A percentile compares a stretch with the other conserved stretches of the same genome.
Conservation (phyloP, 495 filamentous ascomycete species). For the Aspergillus haitiensis region DNA sequence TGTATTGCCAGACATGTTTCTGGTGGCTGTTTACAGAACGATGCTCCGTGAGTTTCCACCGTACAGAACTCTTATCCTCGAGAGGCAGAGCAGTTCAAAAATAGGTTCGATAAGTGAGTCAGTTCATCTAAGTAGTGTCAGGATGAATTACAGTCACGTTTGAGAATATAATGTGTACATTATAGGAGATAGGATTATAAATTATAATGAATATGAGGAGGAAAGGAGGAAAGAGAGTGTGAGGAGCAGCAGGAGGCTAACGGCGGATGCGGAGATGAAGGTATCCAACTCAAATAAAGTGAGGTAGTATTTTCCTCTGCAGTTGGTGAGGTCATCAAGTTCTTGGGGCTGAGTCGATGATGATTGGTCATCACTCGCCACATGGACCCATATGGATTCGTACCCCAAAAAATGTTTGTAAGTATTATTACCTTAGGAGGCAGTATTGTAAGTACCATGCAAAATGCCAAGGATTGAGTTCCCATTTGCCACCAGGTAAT, state of each 20-base stretch:
- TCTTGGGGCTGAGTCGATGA: slow-evolving; percentile 4
- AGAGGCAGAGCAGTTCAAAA: not conserved
- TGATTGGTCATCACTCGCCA: slow-evolving; percentile 6
- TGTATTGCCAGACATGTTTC: slow-evolving; percentile 40
- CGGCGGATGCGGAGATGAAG: not conserved
- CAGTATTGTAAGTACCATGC: too few species aligned
- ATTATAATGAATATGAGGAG: not conserved
- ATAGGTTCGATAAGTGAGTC: not conserved
- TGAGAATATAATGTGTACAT: not conserved
- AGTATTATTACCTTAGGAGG: too few species aligned
- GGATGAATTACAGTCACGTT: not conserved
- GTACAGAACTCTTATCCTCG: not conserved
- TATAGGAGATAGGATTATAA: not conserved
- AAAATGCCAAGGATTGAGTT: too few species aligned
- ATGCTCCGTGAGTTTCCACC: not conserved
- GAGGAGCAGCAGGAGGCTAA: not conserved
- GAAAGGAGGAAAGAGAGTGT: not conserved
- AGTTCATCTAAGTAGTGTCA: not conserved
- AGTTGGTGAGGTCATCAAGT: slow-evolving; percentile 25
- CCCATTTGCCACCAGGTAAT: too few species aligned
- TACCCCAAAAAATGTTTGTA: too few species aligned
- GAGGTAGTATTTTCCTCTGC: slow-evolving; percentile 6
- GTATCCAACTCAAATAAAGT: not conserved
- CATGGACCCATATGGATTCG: not conserved
- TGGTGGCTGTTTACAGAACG: slow-evolving; percentile 1